Evolutionary conservation across 2,329 filamentous ascomycete species (phyloP).

Genomic region (Exophiala calicioides): DNA sequence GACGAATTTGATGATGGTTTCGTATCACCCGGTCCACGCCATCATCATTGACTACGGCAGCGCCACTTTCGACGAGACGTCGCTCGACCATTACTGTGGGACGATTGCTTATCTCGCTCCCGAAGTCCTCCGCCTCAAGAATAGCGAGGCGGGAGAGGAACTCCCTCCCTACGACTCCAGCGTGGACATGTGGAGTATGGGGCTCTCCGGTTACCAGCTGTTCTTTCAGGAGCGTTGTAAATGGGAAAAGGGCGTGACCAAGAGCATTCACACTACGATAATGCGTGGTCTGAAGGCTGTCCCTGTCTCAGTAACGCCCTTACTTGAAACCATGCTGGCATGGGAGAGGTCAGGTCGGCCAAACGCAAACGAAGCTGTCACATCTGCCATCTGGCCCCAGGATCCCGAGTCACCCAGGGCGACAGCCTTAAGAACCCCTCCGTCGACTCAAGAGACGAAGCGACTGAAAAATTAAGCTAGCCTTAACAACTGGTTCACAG

Average conservation of each 20-base stretch:
- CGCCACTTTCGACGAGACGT: constrained; percentile 60
- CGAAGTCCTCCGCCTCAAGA: constrained; percentile 50
- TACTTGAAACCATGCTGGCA: constrained; percentile 8
- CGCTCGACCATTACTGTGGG: constrained; percentile 47
- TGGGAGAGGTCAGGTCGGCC: constrained; percentile 7
- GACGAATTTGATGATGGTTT: constrained; percentile 84
- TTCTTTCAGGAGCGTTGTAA: constrained; percentile 13
- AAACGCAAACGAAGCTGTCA: constrained; percentile 2
- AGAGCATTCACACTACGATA: constrained; percentile 4
- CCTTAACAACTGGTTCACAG: too few relatives aligned
- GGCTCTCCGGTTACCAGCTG: constrained; percentile 14
- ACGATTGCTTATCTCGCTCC: constrained; percentile 93
- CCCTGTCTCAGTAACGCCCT: constrained; percentile 6
- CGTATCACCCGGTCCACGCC: constrained; percentile 73
- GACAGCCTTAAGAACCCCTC: background rate
- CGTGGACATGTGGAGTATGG: constrained; percentile 15
- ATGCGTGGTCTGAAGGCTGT: constrained; percentile 8
- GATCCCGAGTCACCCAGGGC: background rate
- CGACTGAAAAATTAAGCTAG: background rate
- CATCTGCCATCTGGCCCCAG: background rate
- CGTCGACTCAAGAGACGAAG: background rate
- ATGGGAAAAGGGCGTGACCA: constrained; percentile 15
- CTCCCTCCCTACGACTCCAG: constrained; percentile 10
- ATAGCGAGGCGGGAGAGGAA: too few relatives aligned
- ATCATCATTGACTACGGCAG: constrained; percentile 99